Evolutionary conservation across 345 rosid species (phyloP), one percentile per base, ranked within the genome.

Genomic region (Psidium friedrichsthalianum): DNA sequence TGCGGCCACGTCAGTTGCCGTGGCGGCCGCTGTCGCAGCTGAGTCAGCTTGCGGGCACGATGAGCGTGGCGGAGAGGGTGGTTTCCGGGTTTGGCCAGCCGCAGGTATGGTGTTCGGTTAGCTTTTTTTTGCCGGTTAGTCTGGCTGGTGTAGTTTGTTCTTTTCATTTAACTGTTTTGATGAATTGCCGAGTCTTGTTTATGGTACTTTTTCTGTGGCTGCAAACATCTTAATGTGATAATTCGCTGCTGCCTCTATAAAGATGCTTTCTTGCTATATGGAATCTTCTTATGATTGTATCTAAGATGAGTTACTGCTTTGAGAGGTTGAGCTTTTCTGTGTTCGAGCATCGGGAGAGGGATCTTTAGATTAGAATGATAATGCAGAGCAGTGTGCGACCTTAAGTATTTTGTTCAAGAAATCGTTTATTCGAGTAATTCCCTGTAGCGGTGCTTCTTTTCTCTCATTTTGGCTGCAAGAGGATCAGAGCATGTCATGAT

Each of bases 21-120:
- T 91, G 27, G 85, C 86, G 14, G 90, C 91, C 91, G 8, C 85
- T 91, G 49, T 84, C 88, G 27, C 87, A 82, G 87, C 87, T 88
- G 83, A 56, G 87, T 20, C 89, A 84, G 47, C 86, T 91, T 3
- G 85, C 91, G 8, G 86, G 85, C 44, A 82, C 85, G 74, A 78
- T 85, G 88, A 87, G 47, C 76, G 87, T 83, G 42, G 89, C 90
- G 22, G 89, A 88, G 89, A 84, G 88, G 83, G 89, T 81, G 47
- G 47, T 84, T 47, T 84, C 80, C 13, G 87, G 87, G 21, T 25
- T 80, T 42, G 49, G 21, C 81, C 83, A 52, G 61, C 83, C 61
- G 78, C 83, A 80, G 91, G 90, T 87, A 57, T 3, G 86, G n/a
- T 54, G 83, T 57, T 36, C 56, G 55, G 42, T 52, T 82, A 6